A percentile compares a stretch with the other conserved stretches of the same genome.
Evolutionary conservation across 495 filamentous ascomycete species (phyloP).

Genomic region (Penicillium silybi): DNA sequence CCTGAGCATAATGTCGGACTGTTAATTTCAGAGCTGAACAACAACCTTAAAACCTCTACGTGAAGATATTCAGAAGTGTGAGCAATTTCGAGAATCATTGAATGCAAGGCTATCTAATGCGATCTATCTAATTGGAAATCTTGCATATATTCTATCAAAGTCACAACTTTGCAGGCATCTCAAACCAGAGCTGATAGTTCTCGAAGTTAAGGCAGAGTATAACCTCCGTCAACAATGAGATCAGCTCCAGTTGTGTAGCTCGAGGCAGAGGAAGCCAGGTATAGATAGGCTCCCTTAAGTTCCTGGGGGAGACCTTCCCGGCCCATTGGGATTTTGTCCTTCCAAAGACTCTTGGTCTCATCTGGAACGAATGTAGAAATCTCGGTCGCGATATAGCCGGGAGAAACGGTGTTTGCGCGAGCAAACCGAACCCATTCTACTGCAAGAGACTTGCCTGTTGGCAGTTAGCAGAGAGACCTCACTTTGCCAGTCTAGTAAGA

Average conservation of each 20-base stretch:
- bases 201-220: slow-evolving; percentile 3
- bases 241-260: slow-evolving; percentile 75
- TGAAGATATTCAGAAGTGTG: too few species aligned
- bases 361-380: slow-evolving; percentile 41
- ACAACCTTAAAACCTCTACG: too few species aligned
- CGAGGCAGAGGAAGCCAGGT: slow-evolving; percentile 72
- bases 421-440: slow-evolving; percentile 75
- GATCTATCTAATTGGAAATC: too few species aligned
- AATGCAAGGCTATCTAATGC: too few species aligned
- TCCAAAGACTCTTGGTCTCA: slow-evolving; percentile 15
- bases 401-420: slow-evolving; percentile 71
- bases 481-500: too few species aligned
- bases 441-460: slow-evolving; percentile 63
- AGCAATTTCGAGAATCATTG: too few species aligned
- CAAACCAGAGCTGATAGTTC: too few species aligned
- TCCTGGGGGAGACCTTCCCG: slow-evolving; percentile 47
- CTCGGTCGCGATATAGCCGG: slow-evolving; percentile 77
- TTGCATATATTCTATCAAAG: too few species aligned
- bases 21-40: too few species aligned
- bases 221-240: slow-evolving; percentile 61
- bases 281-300: slow-evolving; percentile 78
- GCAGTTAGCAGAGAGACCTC: too few species aligned
- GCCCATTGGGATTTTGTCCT: slow-evolving; percentile 59
- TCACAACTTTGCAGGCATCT: too few species aligned
- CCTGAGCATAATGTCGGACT: too few species aligned